Percentiles rank a stretch among this genome's conserved stretches.
These are phyloP conservation scores for Codiaeum variegatum DNA, from an alignment of 441 rosid species.

Conservation along the genomic window DNA sequence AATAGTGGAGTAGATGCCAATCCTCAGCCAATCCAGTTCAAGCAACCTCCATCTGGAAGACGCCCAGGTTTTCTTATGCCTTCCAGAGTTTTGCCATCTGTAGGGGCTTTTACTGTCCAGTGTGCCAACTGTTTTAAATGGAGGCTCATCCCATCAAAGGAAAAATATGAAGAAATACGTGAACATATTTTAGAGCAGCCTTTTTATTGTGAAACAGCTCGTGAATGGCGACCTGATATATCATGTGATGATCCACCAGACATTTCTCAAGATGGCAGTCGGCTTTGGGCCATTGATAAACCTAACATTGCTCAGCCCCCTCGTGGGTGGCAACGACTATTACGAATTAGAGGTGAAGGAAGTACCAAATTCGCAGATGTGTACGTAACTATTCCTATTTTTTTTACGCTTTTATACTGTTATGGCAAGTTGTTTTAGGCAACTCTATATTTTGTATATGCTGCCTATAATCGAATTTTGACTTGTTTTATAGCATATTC, in stretches of 20 bases:
- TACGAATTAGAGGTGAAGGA: conserved; percentile 80
- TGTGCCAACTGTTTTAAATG: conserved; percentile 86
- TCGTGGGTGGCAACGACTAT: conserved; percentile 77
- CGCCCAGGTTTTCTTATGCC: conserved; percentile 25
- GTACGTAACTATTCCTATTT: conserved; percentile 42
- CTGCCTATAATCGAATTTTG: background rate
- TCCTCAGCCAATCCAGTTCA: conserved; percentile 31
- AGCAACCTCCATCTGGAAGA: conserved; percentile 27
- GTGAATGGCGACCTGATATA: conserved; percentile 76
- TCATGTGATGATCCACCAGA: conserved; percentile 78
- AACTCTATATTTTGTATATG: background rate
- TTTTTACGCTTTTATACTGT: background rate
- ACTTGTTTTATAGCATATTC: background rate
- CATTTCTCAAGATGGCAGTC: conserved; percentile 82
- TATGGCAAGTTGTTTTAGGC: background rate
- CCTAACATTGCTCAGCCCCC: conserved; percentile 92
- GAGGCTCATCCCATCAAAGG: conserved; percentile 82
- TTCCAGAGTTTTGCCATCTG: conserved; percentile 50
- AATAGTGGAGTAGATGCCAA: conserved; percentile 28
- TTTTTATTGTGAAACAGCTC: conserved; percentile 60
- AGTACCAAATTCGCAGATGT: conserved; percentile 87
- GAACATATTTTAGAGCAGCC: conserved; percentile 72
- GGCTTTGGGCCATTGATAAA: conserved; percentile 93
- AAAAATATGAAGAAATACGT: conserved; percentile 87
- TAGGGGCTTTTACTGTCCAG: conserved; percentile 88